phyloP scores from a whole-genome alignment of 306 rosid genomes.

The Citrullus amarus region DNA sequence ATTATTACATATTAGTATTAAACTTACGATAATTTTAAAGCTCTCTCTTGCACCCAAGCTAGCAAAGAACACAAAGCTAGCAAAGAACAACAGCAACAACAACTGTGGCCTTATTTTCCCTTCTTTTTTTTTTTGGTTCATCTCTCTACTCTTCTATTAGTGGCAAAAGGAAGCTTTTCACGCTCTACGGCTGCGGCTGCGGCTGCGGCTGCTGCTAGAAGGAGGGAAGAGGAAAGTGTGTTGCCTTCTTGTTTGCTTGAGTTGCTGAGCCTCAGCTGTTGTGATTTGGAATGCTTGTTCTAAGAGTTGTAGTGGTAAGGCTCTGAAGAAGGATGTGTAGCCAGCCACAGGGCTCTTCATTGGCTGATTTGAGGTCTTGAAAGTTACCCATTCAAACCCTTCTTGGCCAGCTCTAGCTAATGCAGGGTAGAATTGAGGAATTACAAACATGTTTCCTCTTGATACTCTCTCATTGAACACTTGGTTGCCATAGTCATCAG shows the following conservation, averaged over 20 bases:
- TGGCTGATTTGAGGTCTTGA: slow-evolving; percentile 13
- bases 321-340: slow-evolving; percentile 14
- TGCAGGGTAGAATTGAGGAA: slow-evolving; percentile 10
- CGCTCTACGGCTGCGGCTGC: background rate
- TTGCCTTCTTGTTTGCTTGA: slow-evolving; percentile 11
- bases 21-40: background rate
- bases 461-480: slow-evolving; percentile 8
- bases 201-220: background rate
- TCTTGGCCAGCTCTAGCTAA: background rate
- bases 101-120: background rate
- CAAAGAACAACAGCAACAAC: background rate
- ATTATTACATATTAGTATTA: no score
- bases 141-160: background rate
- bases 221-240: slow-evolving; percentile 15
- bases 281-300: slow-evolving; percentile 12
- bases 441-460: slow-evolving; percentile 9
- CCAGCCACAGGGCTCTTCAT: slow-evolving; percentile 16
- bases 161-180: background rate
- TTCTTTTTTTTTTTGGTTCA: background rate
- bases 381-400: slow-evolving; percentile 15
- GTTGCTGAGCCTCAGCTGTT: background rate
- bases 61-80: background rate
- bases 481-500: slow-evolving; percentile 9
- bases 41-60: background rate
- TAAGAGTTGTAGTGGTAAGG: slow-evolving; percentile 6